Base-by-base conservation (phyloP, 1,139 yeast genomes). In the Geotrichum candidum region DNA sequence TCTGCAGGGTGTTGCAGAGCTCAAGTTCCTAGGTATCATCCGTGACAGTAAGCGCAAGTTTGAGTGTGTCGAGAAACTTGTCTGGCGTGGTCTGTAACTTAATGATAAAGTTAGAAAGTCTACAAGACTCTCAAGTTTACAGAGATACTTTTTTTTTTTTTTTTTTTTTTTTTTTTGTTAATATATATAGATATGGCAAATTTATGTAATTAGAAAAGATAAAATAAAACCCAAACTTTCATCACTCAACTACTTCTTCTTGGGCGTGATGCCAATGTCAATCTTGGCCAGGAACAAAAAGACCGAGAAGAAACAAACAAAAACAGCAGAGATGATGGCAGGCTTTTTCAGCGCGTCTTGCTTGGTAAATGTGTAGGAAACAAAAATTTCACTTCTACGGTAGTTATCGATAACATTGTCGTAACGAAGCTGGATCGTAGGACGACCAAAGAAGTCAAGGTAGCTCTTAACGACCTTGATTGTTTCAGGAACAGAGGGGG, bases 381-480 rank as follows among this genome's bases (percentile, higher is more conserved):
- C 77, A 63, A 81, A 77, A 9, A 91, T 75, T 59, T 84, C 84
- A 51, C 85, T 78, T 56, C 79, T 77, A 64, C 82, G 79, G 72
- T 88, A 80, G 64, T 86, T 91, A 72, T 89, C 96, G 65, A 89
- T 82, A 67, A 92, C 72, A 72, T 89, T 87, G 33, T 75, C 72
- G 73, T 80, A 89, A 51, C 77, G 76, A 60, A 91, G 75, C 22
- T 86, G 81, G n/a, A 90, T 82, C 68, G 88, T 87, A 50, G 89
- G 86, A 68, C 94, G 95, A 33, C 99, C 99, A 53, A 80, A 77
- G 58, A 90, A 82, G 75, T 94, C 98, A 69, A 92, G 83, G 75
- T 86, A 91, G 31, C 75, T 60, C 46, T 62, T 60, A 31, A 61
- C 57, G n/a, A 59, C 46, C 3, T 45, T 84, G 85, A 65, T 78